phyloP scores from a whole-genome alignment of 495 filamentous ascomycete genomes.

The Aspergillus hancockii region DNA sequence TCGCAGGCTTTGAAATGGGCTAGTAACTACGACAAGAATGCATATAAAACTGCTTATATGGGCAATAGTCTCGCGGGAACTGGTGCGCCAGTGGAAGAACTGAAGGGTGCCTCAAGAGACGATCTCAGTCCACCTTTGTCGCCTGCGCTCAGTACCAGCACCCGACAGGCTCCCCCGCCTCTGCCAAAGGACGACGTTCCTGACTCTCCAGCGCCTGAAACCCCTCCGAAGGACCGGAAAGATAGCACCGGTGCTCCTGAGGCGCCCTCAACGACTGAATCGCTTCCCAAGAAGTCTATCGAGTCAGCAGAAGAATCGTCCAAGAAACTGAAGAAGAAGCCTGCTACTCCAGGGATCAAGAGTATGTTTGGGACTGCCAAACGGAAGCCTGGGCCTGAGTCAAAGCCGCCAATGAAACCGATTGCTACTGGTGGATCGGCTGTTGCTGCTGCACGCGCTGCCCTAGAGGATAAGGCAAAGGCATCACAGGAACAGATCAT shows the following conservation, averaged over 20 bases:
- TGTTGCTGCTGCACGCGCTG: constrained; percentile 54
- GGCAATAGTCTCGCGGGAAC: constrained; percentile 68
- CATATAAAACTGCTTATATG: constrained; percentile 78
- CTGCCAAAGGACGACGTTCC: constrained; percentile 28
- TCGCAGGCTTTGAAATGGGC: constrained; percentile 96
- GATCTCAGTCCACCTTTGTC: constrained; percentile 17
- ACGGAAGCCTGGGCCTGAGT: constrained; percentile 36
- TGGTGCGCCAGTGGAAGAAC: constrained; percentile 42
- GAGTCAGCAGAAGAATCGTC: constrained; percentile 30
- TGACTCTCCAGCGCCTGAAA: constrained; percentile 7
- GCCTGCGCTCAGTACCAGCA: constrained; percentile 22
- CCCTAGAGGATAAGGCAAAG: constrained; percentile 46
- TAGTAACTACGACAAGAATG: constrained; percentile 69
- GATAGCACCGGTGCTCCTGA: constrained; percentile 22
- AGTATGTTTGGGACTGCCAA: constrained; percentile 47
- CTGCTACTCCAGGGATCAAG: constrained; percentile 47
- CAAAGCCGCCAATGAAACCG: constrained; percentile 37
- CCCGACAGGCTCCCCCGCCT: constrained; percentile 31
- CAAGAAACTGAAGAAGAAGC: constrained; percentile 52
- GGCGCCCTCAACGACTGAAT: constrained; percentile 24
- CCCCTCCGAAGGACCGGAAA: constrained; percentile 17
- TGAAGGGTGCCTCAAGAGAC: constrained; percentile 14
- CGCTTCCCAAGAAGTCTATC: constrained; percentile 29
- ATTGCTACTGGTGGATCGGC: constrained; percentile 38
- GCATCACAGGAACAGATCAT: constrained; percentile 34